A percentile compares a stretch with the other conserved stretches of the same genome.
Conservation (phyloP, 2,329 filamentous ascomycete genomes). For the Hypoxylon rubiginosum region DNA sequence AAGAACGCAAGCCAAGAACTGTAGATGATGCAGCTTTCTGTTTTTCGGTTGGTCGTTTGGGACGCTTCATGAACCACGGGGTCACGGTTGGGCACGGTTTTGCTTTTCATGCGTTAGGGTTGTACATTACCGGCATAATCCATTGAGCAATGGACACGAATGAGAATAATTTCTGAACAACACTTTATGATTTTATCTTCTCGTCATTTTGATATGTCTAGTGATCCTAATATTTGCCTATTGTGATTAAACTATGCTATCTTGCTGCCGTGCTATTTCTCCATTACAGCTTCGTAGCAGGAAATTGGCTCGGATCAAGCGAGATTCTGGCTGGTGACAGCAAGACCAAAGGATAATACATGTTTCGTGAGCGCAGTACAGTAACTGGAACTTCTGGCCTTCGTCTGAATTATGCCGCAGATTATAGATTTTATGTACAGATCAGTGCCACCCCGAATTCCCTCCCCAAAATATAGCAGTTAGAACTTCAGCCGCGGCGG, state of each 20-base stretch:
- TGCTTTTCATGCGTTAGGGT: constrained; percentile 72
- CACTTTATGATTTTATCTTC: neutral
- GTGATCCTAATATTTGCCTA: neutral
- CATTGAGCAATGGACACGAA: constrained; percentile 76
- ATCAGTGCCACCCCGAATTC: constrained; percentile 28
- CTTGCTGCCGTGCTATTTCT: no score
- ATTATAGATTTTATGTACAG: constrained; percentile 55
- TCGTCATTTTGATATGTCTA: neutral
- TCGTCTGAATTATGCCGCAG: constrained; percentile 31
- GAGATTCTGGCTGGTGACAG: neutral
- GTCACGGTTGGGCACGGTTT: constrained; percentile 81
- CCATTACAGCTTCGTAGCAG: no score
- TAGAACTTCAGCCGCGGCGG: constrained; percentile 66
- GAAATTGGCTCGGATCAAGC: neutral
- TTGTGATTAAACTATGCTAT: no score
- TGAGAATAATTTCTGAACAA: constrained; percentile 68
- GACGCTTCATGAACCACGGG: constrained; percentile 83
- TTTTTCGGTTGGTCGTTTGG: constrained; percentile 74
- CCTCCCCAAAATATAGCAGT: constrained; percentile 23
- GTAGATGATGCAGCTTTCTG: constrained; percentile 72
- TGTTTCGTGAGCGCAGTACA: neutral
- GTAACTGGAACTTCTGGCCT: constrained; percentile 13
- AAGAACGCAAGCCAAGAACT: constrained; percentile 96
- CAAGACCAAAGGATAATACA: neutral
- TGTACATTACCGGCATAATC: constrained; percentile 75